A percentile compares a stretch with the other conserved stretches of the same genome.
phyloP scores from a whole-genome alignment of 2,329 filamentous ascomycete species.

The Neoarthrinium moseri region DNA sequence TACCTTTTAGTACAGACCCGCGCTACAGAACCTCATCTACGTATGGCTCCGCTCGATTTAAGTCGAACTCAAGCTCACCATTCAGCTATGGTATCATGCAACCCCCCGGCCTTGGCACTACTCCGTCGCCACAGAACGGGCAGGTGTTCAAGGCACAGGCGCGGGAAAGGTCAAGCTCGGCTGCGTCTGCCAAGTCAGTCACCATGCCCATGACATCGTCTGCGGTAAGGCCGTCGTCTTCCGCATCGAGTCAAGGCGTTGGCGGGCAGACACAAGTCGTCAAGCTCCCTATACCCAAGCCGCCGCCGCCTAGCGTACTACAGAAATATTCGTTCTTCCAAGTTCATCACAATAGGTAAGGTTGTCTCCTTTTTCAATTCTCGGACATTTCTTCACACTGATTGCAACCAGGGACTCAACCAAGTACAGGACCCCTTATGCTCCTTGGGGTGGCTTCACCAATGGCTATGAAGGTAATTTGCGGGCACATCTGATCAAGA shows the following conservation, averaged over 20 bases:
- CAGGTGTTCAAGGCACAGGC: conserved; percentile 32
- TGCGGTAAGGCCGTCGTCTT: conserved; percentile 33
- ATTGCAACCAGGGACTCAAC: conserved; percentile 44
- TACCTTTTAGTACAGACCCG: conserved; percentile 27
- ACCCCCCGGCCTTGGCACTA: conserved; percentile 28
- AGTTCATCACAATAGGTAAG: conserved; percentile 57
- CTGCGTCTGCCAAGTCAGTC: conserved; percentile 29
- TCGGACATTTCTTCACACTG: conserved; percentile 14
- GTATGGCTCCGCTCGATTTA: conserved; percentile 27
- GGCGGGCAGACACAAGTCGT: conserved; percentile 21
- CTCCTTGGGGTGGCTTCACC: conserved; percentile 55
- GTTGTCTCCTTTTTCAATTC: not conserved
- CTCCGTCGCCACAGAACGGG: conserved; percentile 31
- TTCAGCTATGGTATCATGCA: conserved; percentile 32
- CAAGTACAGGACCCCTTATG: conserved; percentile 60
- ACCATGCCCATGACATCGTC: conserved; percentile 33
- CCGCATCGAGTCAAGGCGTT: conserved; percentile 29
- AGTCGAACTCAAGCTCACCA: conserved; percentile 28
- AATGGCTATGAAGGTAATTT: conserved; percentile 59
- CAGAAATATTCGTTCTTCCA: conserved; percentile 60
- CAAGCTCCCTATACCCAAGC: conserved; percentile 17
- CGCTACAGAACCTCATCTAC: conserved; percentile 31
- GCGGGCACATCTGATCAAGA: conserved; percentile 43
- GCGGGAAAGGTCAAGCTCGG: conserved; percentile 28
- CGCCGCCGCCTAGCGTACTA: conserved; percentile 36